These are phyloP conservation scores for Verbena officinalis DNA, from an alignment of 257 asterid genomes.

Conservation along the genomic window DNA sequence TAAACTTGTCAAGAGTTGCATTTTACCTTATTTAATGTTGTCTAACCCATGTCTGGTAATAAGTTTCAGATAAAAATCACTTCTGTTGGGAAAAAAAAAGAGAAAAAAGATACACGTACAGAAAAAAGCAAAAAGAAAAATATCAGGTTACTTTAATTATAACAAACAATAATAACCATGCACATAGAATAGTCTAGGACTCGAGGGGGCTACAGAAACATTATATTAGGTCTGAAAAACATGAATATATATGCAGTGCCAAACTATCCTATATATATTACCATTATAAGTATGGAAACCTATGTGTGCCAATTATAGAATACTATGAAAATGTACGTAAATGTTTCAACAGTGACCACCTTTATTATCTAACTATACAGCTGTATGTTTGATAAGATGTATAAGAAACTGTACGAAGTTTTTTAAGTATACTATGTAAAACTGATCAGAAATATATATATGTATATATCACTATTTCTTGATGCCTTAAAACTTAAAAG, in stretches of 20 bases:
- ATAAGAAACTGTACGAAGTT: constrained; percentile 37
- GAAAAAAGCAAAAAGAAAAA: neutral
- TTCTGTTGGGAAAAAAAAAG: too few relatives aligned
- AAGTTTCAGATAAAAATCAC: neutral
- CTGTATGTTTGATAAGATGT: constrained; percentile 61
- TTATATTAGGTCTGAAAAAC: neutral
- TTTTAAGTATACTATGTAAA: neutral
- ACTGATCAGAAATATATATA: neutral
- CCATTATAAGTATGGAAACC: neutral
- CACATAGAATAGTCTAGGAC: too few relatives aligned
- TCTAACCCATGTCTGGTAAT: constrained; percentile 8
- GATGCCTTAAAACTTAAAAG: neutral
- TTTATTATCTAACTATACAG: constrained; percentile 37
- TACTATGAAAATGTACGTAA: constrained; percentile 26
- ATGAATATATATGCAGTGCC: neutral
- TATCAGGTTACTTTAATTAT: too few relatives aligned
- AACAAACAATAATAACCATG: too few relatives aligned
- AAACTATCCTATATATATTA: too few relatives aligned
- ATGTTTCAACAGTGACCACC: constrained; percentile 27
- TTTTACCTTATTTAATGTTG: neutral
- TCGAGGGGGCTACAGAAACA: neutral
- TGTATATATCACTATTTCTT: constrained; percentile 14
- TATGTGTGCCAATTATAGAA: constrained; percentile 22
- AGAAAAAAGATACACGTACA: neutral
- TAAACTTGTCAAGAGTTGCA: neutral